Conservation (phyloP, 2,329 filamentous ascomycete genomes). For the Fusarium musae region DNA sequence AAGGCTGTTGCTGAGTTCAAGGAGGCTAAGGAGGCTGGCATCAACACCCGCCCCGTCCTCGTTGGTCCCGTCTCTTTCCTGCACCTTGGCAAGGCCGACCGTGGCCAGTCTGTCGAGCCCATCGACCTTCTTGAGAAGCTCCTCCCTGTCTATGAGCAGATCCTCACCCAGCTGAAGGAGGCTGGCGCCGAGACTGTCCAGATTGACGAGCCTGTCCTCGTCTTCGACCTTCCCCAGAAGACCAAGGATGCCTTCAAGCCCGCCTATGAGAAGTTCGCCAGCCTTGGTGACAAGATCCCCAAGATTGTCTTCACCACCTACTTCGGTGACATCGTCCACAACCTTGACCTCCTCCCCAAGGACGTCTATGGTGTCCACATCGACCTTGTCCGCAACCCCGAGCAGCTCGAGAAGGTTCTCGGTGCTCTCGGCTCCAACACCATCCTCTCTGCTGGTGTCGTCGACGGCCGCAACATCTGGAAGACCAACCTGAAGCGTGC, state of each 20-base stretch:
- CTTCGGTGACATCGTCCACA: constrained; percentile 99
- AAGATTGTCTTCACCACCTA: constrained; percentile 94
- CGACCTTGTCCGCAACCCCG: constrained; percentile 97
- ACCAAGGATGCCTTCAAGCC: constrained; percentile 98
- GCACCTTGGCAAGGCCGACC: constrained; percentile 96
- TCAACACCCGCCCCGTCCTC: constrained; percentile 91
- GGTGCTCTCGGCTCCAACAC: constrained; percentile 88
- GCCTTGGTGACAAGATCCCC: constrained; percentile 82
- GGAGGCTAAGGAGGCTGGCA: constrained; percentile 97
- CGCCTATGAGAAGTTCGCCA: constrained; percentile 88
- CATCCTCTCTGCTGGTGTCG: constrained; percentile 92
- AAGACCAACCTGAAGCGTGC: constrained; percentile 99
- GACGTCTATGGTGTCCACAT: constrained; percentile 88
- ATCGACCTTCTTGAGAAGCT: constrained; percentile 95
- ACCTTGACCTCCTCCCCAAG: constrained; percentile 88
- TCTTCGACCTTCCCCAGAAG: constrained; percentile 91
- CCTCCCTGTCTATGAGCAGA: constrained; percentile 92
- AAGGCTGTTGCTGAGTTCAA: constrained; percentile 96
- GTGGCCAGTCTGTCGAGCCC: constrained; percentile 90
- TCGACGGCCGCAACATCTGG: constrained; percentile 99
- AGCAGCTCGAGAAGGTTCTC: constrained; percentile 91
- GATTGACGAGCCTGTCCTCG: constrained; percentile 97
- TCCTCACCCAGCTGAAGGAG: constrained; percentile 91
- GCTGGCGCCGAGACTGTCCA: constrained; percentile 97
- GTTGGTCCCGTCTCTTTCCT: constrained; percentile 98